Percentiles rank a stretch among this genome's conserved stretches.
Evolutionary conservation across 176 grass and related monocot genomes (phyloP).

Genomic region (Triticum turgidum): DNA sequence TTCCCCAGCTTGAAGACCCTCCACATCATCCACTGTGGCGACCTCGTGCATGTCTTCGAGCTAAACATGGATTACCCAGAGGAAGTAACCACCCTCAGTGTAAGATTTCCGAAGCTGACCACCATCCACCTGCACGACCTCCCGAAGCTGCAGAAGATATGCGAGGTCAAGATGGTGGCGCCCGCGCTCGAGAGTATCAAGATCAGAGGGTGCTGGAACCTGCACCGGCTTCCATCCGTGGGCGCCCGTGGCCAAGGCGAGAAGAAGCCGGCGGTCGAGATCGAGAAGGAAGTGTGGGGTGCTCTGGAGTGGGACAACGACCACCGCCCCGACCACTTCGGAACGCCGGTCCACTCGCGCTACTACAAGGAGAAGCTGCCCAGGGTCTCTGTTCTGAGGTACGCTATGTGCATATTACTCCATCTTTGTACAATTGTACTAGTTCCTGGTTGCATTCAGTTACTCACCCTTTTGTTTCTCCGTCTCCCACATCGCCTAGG

Average conservation of each 20-base stretch:
- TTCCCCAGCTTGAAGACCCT: not conserved
- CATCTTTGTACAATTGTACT: not conserved
- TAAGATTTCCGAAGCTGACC: not conserved
- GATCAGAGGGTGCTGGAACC: conserved; percentile 9
- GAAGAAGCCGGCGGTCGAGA: not conserved
- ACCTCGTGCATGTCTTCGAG: not conserved
- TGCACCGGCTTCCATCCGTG: not conserved
- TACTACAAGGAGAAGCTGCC: conserved; percentile 17
- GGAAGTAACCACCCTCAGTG: fast-evolving
- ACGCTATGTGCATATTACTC: not conserved
- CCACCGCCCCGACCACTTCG: not conserved
- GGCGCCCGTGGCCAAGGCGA: fast-evolving
- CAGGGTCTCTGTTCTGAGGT: conserved; percentile 20
- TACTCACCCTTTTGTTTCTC: not conserved
- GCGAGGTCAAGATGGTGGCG: not conserved
- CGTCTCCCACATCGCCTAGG: not conserved
- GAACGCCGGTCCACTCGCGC: not conserved
- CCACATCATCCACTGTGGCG: conserved; percentile 30
- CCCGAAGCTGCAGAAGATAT: not conserved
- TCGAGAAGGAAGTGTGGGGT: conserved; percentile 21
- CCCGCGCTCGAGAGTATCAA: not conserved
- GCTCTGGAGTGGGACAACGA: conserved; percentile 12
- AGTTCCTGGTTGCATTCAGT: not conserved
- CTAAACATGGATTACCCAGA: no score
- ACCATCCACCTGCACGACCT: conserved; percentile 30